A percentile compares a stretch with the other conserved stretches of the same genome.
These are phyloP conservation scores for Scutellaria baicalensis DNA, from an alignment of 257 asterid genomes.

Conservation along the genomic window DNA sequence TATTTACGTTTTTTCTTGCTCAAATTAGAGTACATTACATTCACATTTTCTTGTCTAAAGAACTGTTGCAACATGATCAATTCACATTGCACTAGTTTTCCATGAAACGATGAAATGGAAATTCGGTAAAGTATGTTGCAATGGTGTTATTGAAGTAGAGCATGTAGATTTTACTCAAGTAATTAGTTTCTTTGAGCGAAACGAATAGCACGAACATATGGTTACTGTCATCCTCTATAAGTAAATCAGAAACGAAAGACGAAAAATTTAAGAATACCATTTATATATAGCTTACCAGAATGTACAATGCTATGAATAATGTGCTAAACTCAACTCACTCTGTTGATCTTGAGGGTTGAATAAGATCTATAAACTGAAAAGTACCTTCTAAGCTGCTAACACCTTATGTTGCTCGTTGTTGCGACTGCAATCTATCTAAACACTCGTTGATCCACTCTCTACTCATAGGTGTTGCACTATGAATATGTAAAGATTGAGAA, in stretches of 20 bases:
- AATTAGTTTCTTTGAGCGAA: too few relatives aligned
- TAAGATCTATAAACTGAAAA: not conserved
- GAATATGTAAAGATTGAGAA: not conserved
- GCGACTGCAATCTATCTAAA: not conserved
- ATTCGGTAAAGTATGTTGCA: too few relatives aligned
- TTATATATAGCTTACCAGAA: not conserved
- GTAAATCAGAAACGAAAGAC: not conserved
- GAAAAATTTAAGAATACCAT: not conserved
- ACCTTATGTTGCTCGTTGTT: not conserved
- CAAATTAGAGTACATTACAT: too few relatives aligned
- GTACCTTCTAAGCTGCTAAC: not conserved
- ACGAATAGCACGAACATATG: not conserved
- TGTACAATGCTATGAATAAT: not conserved
- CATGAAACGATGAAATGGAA: too few relatives aligned
- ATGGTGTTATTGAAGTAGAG: too few relatives aligned
- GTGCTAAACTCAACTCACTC: not conserved
- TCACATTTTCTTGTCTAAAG: too few relatives aligned
- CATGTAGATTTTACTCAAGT: too few relatives aligned
- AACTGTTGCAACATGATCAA: too few relatives aligned
- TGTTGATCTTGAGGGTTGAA: not conserved
- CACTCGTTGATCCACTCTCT: not conserved
- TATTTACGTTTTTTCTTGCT: too few relatives aligned
- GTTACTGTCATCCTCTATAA: too few relatives aligned
- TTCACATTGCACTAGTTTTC: too few relatives aligned
- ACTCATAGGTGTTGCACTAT: not conserved